Evolutionary conservation across 2,329 filamentous ascomycete genomes (phyloP).

Genomic region (Mariannaea sp.): DNA sequence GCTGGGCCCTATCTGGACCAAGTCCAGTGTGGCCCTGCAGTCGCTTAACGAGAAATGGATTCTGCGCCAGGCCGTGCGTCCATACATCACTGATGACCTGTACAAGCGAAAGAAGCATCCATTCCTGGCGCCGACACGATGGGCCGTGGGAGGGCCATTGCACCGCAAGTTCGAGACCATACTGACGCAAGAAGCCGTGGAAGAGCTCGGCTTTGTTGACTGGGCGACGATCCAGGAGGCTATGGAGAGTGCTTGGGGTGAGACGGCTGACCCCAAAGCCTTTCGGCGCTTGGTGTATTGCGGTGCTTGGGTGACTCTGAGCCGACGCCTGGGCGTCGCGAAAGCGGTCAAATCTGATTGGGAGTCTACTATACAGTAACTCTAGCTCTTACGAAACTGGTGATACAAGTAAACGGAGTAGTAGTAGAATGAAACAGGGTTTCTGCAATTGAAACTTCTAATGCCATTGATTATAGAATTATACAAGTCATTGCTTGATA

Average conservation of each 20-base stretch:
- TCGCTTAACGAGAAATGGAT: conserved; percentile 1
- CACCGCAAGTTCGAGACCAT: conserved; percentile 41
- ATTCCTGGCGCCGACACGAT: neutral
- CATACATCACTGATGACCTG: conserved; percentile 1
- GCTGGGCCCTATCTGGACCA: neutral
- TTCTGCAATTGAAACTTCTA: neutral
- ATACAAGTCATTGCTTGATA: neutral
- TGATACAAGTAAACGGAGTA: neutral
- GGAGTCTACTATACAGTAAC: neutral
- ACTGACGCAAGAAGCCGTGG: conserved; percentile 44
- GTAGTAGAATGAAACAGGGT: neutral
- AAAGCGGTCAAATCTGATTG: neutral
- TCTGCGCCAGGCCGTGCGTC: conserved; percentile 1
- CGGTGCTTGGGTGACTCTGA: conserved; percentile 6
- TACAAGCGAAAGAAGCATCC: neutral
- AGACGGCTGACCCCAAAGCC: conserved; percentile 3
- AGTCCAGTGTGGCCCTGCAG: neutral
- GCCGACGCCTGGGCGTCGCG: conserved; percentile 4
- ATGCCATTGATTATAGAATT: neutral
- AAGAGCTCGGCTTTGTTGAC: conserved; percentile 47
- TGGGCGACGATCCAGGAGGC: conserved; percentile 36
- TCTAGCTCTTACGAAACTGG: neutral
- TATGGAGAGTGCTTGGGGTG: conserved; percentile 40
- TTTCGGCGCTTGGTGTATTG: conserved; percentile 9
- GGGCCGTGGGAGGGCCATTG: conserved; percentile 46